These are phyloP conservation scores for Tripterygium wilfordii DNA, from an alignment of 177 flowering plant species.

Conservation along the genomic window DNA sequence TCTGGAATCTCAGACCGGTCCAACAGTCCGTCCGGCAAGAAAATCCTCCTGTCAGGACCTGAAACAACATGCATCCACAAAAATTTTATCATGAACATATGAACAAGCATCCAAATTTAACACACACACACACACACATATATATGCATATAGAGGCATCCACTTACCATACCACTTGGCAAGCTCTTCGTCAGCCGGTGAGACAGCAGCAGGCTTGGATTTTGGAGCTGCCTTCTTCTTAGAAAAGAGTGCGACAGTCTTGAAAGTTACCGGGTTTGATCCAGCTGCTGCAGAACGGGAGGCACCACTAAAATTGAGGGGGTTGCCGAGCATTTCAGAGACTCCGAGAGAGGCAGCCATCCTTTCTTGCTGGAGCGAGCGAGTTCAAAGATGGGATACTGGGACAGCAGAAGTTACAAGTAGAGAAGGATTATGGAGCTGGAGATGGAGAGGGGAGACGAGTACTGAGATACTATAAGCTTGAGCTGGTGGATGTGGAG, in stretches of 20 bases:
- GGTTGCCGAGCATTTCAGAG: constrained; percentile 76
- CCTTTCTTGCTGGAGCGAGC: too few species aligned
- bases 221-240: constrained; percentile 69
- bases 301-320: constrained; percentile 38
- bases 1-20: constrained; percentile 90
- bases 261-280: constrained; percentile 46
- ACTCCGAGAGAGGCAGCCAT: constrained; percentile 59
- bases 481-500: constrained; percentile 53
- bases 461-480: constrained; percentile 46
- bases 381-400: too few species aligned
- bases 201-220: constrained; percentile 40
- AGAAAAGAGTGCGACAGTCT: constrained; percentile 79
- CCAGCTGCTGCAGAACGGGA: constrained; percentile 34
- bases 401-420: too few species aligned
- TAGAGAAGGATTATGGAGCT: background rate
- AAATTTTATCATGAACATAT: too few species aligned
- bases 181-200: constrained; percentile 78
- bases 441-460: constrained; percentile 1
- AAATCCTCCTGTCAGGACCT: constrained; percentile 98
- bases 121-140: too few species aligned
- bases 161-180: constrained; percentile 99
- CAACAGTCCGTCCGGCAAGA: constrained; percentile 93
- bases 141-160: too few species aligned
- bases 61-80: too few species aligned
- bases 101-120: too few species aligned